Evolutionary conservation across 805 yeast species (phyloP).

Genomic region (Saturnispora mendoncae): DNA sequence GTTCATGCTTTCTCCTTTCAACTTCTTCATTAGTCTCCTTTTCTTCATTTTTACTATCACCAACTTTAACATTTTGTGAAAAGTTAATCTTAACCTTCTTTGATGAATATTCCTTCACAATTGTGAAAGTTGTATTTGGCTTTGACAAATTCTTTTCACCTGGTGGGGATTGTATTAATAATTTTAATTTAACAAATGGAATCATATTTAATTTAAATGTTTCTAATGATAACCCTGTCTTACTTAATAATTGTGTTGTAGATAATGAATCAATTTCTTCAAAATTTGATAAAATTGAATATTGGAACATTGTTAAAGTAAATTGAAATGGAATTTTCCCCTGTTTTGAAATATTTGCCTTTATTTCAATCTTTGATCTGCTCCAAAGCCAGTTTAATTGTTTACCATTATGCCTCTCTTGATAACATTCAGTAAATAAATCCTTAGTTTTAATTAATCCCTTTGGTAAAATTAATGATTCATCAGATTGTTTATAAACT

Average conservation of each 20-base stretch:
- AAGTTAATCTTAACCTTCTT: slow-evolving; percentile 80
- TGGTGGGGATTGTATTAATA: slow-evolving; percentile 58
- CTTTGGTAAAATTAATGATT: slow-evolving; percentile 55
- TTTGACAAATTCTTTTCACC: slow-evolving; percentile 44
- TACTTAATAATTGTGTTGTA: slow-evolving; percentile 49
- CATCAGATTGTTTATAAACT: slow-evolving; percentile 23
- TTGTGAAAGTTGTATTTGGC: slow-evolving; percentile 52
- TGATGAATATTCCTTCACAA: slow-evolving; percentile 76
- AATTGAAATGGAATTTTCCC: slow-evolving; percentile 76
- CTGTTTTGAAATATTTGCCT: slow-evolving; percentile 72
- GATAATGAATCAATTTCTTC: slow-evolving; percentile 59
- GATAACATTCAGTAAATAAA: slow-evolving; percentile 60
- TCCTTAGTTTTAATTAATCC: slow-evolving; percentile 58
- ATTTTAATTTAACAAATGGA: slow-evolving; percentile 71
- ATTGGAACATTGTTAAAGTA: slow-evolving; percentile 77
- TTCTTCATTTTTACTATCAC: slow-evolving; percentile 61
- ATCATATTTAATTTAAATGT: slow-evolving; percentile 66
- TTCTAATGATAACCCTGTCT: slow-evolving; percentile 59
- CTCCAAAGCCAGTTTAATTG: slow-evolving; percentile 95
- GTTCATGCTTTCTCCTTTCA: slow-evolving; percentile 49
- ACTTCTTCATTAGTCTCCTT: slow-evolving; percentile 75
- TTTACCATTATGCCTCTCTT: slow-evolving; percentile 73
- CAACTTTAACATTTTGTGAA: slow-evolving; percentile 29
- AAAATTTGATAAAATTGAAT: slow-evolving; percentile 78
- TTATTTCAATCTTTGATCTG: slow-evolving; percentile 83